Conservation (phyloP, 345 rosid genomes). For the Noccaea bulbosa region DNA sequence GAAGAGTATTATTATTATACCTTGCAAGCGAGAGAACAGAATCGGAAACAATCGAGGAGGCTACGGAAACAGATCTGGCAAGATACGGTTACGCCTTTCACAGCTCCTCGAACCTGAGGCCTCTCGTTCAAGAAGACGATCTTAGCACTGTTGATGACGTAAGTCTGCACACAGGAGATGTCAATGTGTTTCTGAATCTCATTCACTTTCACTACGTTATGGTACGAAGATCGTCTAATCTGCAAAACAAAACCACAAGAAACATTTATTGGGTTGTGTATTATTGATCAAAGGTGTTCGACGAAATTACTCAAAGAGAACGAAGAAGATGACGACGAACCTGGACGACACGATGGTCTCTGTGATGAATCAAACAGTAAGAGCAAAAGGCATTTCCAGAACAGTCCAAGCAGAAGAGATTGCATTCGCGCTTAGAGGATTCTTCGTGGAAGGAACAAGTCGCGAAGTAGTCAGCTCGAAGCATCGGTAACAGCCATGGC, state of each 20-base stretch:
- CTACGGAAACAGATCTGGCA: conserved; percentile 74
- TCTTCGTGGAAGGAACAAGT: conserved; percentile 59
- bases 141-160: conserved; percentile 78
- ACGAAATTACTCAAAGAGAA: conserved; percentile 23
- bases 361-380: conserved; percentile 62
- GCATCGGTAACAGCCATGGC: conserved; percentile 74
- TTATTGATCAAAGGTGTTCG: background rate
- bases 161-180: conserved; percentile 72
- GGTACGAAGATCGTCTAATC: conserved; percentile 87
- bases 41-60: conserved; percentile 72
- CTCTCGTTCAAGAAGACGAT: conserved; percentile 74
- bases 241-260: conserved; percentile 31
- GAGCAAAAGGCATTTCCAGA: conserved; percentile 62
- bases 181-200: conserved; percentile 78
- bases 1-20: background rate
- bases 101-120: conserved; percentile 69
- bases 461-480: conserved; percentile 61
- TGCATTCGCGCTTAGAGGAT: conserved; percentile 73
- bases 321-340: conserved; percentile 18
- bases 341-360: conserved; percentile 68
- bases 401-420: conserved; percentile 76
- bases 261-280: no score
- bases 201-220: conserved; percentile 71
- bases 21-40: conserved; percentile 86
- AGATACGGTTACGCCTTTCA: conserved; percentile 67